phyloP scores from a whole-genome alignment of 495 filamentous ascomycete genomes.

The Lophium mytilinum region DNA sequence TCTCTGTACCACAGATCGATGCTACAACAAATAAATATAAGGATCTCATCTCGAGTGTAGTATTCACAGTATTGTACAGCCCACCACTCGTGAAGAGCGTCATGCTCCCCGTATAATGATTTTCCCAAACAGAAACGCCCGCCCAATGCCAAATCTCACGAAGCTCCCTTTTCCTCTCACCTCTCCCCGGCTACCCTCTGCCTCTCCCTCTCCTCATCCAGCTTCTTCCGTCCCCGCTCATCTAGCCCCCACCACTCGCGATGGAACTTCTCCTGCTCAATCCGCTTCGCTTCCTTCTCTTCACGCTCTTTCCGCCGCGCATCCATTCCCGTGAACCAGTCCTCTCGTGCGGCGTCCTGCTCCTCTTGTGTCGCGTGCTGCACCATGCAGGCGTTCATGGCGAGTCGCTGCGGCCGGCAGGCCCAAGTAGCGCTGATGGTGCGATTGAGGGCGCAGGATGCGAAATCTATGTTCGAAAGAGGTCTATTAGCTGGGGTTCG shows the following conservation, averaged over 20 bases:
- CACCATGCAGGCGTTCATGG: slow-evolving; percentile 94
- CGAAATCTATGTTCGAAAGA: slow-evolving; percentile 56
- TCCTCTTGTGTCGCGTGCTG: slow-evolving; percentile 72
- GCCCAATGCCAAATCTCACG: too few species aligned
- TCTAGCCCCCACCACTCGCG: slow-evolving; percentile 46
- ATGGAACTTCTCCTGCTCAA: slow-evolving; percentile 39
- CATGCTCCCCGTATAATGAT: background rate
- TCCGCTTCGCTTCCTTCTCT: slow-evolving; percentile 46
- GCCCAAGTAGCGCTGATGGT: slow-evolving; percentile 79
- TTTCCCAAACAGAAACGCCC: background rate
- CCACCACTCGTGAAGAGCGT: too few species aligned
- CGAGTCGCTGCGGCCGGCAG: slow-evolving; percentile 66
- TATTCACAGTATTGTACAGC: too few species aligned
- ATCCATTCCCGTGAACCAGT: slow-evolving; percentile 76
- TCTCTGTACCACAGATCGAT: too few species aligned
- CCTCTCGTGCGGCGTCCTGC: slow-evolving; percentile 80
- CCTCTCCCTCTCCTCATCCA: slow-evolving; percentile 12
- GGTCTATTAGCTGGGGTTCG: too few species aligned
- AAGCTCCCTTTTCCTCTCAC: background rate
- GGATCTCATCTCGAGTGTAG: too few species aligned
- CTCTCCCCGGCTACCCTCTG: background rate
- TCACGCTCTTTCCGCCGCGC: slow-evolving; percentile 57
- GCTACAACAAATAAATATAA: too few species aligned
- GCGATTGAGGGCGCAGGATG: slow-evolving; percentile 75
- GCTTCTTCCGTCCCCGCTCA: slow-evolving; percentile 39